Base-by-base conservation (phyloP, 345 rosid species). In the Combretum micranthum region DNA sequence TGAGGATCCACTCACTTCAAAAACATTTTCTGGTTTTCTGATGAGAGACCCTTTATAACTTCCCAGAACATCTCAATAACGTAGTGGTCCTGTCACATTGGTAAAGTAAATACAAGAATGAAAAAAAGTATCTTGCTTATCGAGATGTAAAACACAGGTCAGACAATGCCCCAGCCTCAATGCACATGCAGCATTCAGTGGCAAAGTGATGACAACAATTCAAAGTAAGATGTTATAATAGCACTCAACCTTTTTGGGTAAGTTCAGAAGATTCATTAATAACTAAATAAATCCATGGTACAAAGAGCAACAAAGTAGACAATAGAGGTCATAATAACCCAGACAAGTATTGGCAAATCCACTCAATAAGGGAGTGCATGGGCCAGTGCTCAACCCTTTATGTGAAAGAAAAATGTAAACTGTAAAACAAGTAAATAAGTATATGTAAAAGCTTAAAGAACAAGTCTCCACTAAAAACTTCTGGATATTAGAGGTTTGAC, bases 1-100 rank as follows among this genome's bases (percentile, higher is more conserved):
- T 16, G 15, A 42, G 48, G 61, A 56, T 12, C 42, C 26, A 70
- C 92, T 75, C 68, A 90, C 99, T 93, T 93, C 78, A 93, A 77
- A 74, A 93, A 79, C 55, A 85, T 93, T 84, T 90, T 90, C 61
- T 84, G 90, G 66, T 87, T 81, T 66, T 85, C 95, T 53, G 72
- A 57, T 14, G 99, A 78, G 81, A 93, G 85, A 72, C 90, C 79
- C 81, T 90, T 90, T 67, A 93, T 59, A 66, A 87, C 88, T 72
- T 83, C 95, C 97, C 99, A 94, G 65, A 94, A 87, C 85, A 90
- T 85, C 69, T 87, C 88, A n/a, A 94, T 76, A 69, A 94, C 99
- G 79, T 79, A 79, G 75, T 94, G 99, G 67, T 85, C 96, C 99
- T 93, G 90, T 52, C 59, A 64, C 72, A 50, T 63, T 10, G 25